Conservation (phyloP, 257 asterid species). For the Solanum rostratum region DNA sequence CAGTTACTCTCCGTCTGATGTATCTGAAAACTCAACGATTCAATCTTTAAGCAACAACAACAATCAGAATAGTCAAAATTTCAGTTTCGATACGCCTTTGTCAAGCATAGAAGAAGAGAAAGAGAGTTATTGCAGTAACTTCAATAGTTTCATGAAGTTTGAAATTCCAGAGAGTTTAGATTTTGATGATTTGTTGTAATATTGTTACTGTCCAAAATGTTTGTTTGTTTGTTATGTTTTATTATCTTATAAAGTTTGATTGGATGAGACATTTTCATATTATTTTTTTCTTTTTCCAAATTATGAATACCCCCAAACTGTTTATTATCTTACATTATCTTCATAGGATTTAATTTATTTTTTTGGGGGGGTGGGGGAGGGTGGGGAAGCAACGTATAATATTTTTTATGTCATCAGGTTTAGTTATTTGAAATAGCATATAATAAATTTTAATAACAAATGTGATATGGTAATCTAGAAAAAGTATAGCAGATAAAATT, state of each 20-base stretch:
- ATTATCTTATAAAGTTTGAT: neutral
- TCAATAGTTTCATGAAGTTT: constrained; percentile 18
- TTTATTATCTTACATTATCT: neutral
- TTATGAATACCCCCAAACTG: neutral
- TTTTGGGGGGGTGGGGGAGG: no score
- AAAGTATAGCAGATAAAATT: neutral
- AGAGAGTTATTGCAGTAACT: constrained; percentile 27
- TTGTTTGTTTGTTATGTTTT: neutral
- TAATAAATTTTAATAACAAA: neutral
- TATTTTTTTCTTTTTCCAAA: neutral
- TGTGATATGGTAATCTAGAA: neutral
- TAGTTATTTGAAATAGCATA: neutral
- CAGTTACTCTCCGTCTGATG: constrained; percentile 8
- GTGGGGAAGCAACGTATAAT: neutral
- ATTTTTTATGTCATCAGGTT: neutral
- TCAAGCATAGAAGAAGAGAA: constrained; percentile 29
- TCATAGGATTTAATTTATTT: neutral
- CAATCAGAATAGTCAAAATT: neutral
- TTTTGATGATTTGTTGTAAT: constrained; percentile 26
- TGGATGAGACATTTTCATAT: neutral
- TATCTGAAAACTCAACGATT: constrained; percentile 24
- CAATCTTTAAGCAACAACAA: neutral
- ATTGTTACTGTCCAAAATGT: neutral
- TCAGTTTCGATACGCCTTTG: constrained; percentile 20
- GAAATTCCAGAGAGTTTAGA: constrained; percentile 33